Percentiles rank a stretch among this genome's conserved stretches.
Conservation (phyloP, 2,329 filamentous ascomycete genomes). For the Cercospora sp. region DNA sequence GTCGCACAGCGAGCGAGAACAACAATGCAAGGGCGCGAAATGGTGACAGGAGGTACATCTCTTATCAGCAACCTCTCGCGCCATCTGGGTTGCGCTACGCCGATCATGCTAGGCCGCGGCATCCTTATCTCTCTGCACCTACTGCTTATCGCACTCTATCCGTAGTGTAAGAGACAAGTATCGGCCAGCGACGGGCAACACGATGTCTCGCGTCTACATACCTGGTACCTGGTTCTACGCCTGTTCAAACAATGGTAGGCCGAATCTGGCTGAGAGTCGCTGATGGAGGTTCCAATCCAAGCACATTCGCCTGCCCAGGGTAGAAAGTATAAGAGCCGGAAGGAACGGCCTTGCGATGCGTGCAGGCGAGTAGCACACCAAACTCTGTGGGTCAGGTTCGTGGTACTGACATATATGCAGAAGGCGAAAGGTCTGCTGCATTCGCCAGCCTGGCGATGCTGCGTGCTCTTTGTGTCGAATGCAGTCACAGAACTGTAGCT, state of each 20-base stretch:
- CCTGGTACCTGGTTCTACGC: not conserved
- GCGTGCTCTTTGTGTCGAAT: constrained; percentile 28
- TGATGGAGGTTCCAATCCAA: constrained; percentile 9
- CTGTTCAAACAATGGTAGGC: not conserved
- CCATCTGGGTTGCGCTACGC: not conserved
- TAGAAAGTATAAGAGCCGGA: constrained; percentile 30
- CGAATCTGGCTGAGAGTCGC: constrained; percentile 4
- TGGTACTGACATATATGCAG: not conserved
- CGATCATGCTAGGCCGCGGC: constrained; percentile 12
- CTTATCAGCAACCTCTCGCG: constrained; percentile 10
- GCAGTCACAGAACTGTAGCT: constrained; percentile 25
- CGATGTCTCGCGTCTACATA: constrained; percentile 1
- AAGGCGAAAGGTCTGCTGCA: constrained; percentile 30
- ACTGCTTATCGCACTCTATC: constrained; percentile 6
- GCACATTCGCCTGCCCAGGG: constrained; percentile 18
- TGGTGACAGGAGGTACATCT: not conserved
- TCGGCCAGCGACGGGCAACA: constrained; percentile 15
- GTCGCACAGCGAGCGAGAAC: not conserved
- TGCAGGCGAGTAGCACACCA: constrained; percentile 6
- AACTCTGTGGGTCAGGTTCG: no score
- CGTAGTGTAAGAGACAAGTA: not conserved
- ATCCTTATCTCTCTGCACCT: constrained; percentile 7
- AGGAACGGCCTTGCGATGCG: constrained; percentile 30
- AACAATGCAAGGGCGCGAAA: not conserved
- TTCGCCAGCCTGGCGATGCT: constrained; percentile 28